Evolutionary conservation across 495 filamentous ascomycete genomes (phyloP), one percentile per base, ranked within the genome.

Genomic region (Hypoxylon lenormandii): DNA sequence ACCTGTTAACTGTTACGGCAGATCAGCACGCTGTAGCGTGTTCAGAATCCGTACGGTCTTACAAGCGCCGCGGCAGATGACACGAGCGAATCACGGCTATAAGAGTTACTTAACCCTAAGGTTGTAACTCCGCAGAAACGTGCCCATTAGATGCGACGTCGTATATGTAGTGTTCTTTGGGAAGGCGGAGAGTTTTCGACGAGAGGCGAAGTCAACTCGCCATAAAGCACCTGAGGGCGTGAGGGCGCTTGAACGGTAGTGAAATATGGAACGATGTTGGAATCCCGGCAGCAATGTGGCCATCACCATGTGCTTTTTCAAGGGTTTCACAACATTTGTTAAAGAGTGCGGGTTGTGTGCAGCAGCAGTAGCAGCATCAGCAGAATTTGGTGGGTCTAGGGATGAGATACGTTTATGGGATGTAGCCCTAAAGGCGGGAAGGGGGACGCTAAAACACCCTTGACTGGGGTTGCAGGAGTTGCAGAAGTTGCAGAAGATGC

Each of bases 121-220:
- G 49, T 16, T 43, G 49, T 47, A 59, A 15, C 46, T 64, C 46
- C 53, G 51, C 21, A 47, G 38, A 54, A 52, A 64, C 28, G 12
- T 54, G 60, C 45, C 40, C 28, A 33, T 64, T 33, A 52, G 36
- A 64, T 59, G 48, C 60, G 46, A 69, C 57, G 40, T 62, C 58
- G 46, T 61, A 51, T 63, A 52, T 50, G 64, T 66, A 66, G 38
- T 60, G 55, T 60, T 5, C 48, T 66, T 60, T 49, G 16, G 42
- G 42, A 18, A 45, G 42, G 42, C 16, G 42, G 7, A 45, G 16
- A 45, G 42, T 21, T 45, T 45, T 19, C 15, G 42, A 13, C 16
- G 13, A 43, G 26, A 47, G 47, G 15, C 16, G 19, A 37, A 46
- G 43, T 57, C 19, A 33, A 45, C 36, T 45, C n/a, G 37, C 58